A percentile compares a stretch with the other conserved stretches of the same genome.
Evolutionary conservation across 164 flowering plant species (phyloP).

Genomic region (Liriodendron chinense): DNA sequence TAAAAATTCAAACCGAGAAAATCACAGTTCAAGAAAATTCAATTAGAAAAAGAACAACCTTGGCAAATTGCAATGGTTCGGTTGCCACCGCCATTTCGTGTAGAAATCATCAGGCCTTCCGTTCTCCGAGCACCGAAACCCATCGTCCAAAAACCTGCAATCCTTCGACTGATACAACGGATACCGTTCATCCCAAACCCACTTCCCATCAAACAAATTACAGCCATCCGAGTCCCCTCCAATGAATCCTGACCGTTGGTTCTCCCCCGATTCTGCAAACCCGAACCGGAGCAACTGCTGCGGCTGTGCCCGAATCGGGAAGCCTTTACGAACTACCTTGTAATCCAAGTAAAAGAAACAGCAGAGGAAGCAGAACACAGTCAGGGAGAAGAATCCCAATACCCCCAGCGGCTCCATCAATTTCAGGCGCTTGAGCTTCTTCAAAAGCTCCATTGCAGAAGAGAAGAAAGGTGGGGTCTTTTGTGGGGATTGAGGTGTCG

Average conservation of each 20-base stretch:
- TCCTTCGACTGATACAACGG: slow-evolving; percentile 67
- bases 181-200: slow-evolving; percentile 80
- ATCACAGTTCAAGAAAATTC: not conserved
- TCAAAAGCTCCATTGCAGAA: slow-evolving; percentile 25
- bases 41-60: slow-evolving; percentile 39
- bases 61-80: slow-evolving; percentile 81
- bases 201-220: slow-evolving; percentile 70
- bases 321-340: slow-evolving; percentile 39
- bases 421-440: slow-evolving; percentile 52
- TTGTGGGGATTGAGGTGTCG: slow-evolving; percentile 20
- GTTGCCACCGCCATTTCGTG: slow-evolving; percentile 98
- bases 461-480: slow-evolving; percentile 13
- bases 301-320: slow-evolving; percentile 24
- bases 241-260: slow-evolving; percentile 30
- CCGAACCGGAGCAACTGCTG: slow-evolving; percentile 42
- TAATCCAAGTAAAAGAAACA: slow-evolving; percentile 74
- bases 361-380: slow-evolving; percentile 34
- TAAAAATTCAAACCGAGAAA: not conserved
- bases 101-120: slow-evolving; percentile 76
- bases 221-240: slow-evolving; percentile 36
- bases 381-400: slow-evolving; percentile 46
- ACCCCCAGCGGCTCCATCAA: slow-evolving; percentile 53
- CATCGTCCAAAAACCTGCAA: slow-evolving; percentile 65
- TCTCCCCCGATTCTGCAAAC: slow-evolving; percentile 13
- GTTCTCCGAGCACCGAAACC: slow-evolving; percentile 76